A percentile compares a stretch with the other conserved stretches of the same genome.
These are phyloP conservation scores for Hanseniaspora occidentalis DNA, from an alignment of 805 yeast species.

Conservation along the genomic window DNA sequence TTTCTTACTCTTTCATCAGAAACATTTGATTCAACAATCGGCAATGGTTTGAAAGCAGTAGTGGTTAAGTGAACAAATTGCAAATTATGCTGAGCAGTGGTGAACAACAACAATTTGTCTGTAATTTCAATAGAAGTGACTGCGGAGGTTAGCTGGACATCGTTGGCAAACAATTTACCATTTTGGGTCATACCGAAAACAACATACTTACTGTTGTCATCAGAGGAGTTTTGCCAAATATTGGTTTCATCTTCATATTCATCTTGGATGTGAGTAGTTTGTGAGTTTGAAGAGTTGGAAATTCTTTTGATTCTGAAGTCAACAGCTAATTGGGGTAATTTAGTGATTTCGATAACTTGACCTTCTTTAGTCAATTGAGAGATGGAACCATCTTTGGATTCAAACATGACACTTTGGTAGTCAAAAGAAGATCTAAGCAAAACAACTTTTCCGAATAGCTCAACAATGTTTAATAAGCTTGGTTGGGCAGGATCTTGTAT, in stretches of 20 bases:
- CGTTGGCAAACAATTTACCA: slow-evolving; percentile 64
- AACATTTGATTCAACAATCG: slow-evolving; percentile 23
- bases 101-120: slow-evolving; percentile 60
- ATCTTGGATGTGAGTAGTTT: slow-evolving; percentile 1
- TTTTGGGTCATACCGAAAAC: slow-evolving; percentile 65
- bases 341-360: slow-evolving; percentile 26
- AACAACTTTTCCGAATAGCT: slow-evolving; percentile 38
- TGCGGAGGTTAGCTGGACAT: slow-evolving; percentile 47
- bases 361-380: slow-evolving; percentile 27
- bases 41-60: slow-evolving; percentile 27
- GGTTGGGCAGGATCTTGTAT: slow-evolving; percentile 32
- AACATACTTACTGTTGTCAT: slow-evolving; percentile 19
- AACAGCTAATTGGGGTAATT: slow-evolving; percentile 61
- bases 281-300: slow-evolving; percentile 9
- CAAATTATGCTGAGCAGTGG: slow-evolving; percentile 78
- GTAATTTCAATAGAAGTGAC: slow-evolving; percentile 74
- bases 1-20: slow-evolving; percentile 76
- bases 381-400: slow-evolving; percentile 53
- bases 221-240: slow-evolving; percentile 14
- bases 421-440: slow-evolving; percentile 43
- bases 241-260: slow-evolving; percentile 13
- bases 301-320: slow-evolving; percentile 37
- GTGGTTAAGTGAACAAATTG: slow-evolving; percentile 64
- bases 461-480: slow-evolving; percentile 28
- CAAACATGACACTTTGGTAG: slow-evolving; percentile 39